A percentile compares a stretch with the other conserved stretches of the same genome.
These are phyloP conservation scores for Crithidia fasciculata DNA, from an alignment of 208 protist genomes.

Conservation along the genomic window DNA sequence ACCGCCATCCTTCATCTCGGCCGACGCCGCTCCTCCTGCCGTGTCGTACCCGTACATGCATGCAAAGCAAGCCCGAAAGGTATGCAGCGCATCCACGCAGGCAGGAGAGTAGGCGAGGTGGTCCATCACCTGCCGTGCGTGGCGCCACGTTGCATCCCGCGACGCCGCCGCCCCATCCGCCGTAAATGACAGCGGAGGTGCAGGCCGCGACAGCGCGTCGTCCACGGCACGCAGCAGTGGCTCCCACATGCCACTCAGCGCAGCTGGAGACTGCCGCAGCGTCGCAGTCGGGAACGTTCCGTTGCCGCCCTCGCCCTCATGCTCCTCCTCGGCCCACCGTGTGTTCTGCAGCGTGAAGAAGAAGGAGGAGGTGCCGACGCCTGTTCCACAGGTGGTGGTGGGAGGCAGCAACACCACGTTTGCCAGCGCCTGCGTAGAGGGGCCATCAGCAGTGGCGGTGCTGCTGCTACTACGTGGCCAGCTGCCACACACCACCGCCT, in stretches of 20 bases:
- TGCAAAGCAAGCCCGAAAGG: conserved; percentile 63
- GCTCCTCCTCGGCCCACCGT: conserved; percentile 7
- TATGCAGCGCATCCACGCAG: conserved; percentile 40
- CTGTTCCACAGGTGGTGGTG: not conserved
- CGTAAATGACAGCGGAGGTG: not conserved
- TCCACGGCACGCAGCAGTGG: conserved; percentile 64
- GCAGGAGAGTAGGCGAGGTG: conserved; percentile 30
- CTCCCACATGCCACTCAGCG: conserved; percentile 73
- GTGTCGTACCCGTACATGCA: conserved; percentile 55
- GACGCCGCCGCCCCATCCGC: not conserved
- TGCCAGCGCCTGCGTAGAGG: conserved; percentile 14
- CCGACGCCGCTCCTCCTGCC: not conserved
- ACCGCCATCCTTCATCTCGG: not conserved
- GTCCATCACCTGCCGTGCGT: conserved; percentile 21
- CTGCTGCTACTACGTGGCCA: conserved; percentile 36
- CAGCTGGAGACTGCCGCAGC: conserved; percentile 38
- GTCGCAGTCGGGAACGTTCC: conserved; percentile 49
- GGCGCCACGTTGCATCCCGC: conserved; percentile 11
- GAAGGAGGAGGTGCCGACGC: conserved; percentile 13
- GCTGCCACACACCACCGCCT: conserved; percentile 51
- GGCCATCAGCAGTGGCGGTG: too few species aligned
- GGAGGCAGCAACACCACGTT: conserved; percentile 41
- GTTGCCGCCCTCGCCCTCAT: not conserved
- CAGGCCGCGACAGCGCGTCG: conserved; percentile 16
- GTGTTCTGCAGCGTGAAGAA: conserved; percentile 51